Conservation (phyloP, 1,284 basidiomycete genomes). For the Amylostereum areolatum region DNA sequence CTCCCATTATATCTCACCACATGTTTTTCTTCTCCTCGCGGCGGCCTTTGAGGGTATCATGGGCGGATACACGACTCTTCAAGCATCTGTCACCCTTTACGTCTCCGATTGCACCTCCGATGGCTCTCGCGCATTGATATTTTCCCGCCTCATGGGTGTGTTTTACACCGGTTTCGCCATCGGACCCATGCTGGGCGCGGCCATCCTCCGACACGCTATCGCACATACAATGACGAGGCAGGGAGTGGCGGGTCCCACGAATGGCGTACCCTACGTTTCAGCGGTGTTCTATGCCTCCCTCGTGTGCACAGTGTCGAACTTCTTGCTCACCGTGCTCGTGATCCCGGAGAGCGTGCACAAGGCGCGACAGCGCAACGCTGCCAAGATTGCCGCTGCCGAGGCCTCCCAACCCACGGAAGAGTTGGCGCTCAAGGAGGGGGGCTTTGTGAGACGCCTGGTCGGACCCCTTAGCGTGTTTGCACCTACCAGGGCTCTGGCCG, state of each 20-base stretch:
- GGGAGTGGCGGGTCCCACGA: conserved; percentile 1
- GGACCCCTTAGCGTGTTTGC: conserved; percentile 50
- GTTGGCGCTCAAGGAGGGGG: conserved; percentile 14
- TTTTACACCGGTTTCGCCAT: conserved; percentile 67
- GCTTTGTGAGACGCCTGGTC: conserved; percentile 30
- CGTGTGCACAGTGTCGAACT: conserved; percentile 38
- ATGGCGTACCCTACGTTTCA: conserved; percentile 33
- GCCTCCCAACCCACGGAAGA: not conserved
- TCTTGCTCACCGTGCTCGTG: conserved; percentile 49
- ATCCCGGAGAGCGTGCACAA: conserved; percentile 59
- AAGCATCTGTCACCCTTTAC: conserved; percentile 79
- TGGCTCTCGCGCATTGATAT: conserved; percentile 76
- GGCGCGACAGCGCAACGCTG: conserved; percentile 22
- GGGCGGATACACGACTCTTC: conserved; percentile 82
- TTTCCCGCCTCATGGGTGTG: conserved; percentile 73
- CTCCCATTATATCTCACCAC: conserved; percentile 38
- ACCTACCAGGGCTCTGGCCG: conserved; percentile 35
- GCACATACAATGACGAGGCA: not conserved
- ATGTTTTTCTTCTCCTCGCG: conserved; percentile 65
- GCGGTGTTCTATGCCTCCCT: conserved; percentile 57
- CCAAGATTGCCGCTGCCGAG: conserved; percentile 3
- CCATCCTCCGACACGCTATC: conserved; percentile 52
- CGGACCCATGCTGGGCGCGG: conserved; percentile 70
- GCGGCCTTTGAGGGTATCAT: conserved; percentile 79
- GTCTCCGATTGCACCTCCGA: conserved; percentile 82